These are phyloP conservation scores for Euptelea pleiosperma DNA, from an alignment of 164 flowering plant genomes.

Conservation along the genomic window DNA sequence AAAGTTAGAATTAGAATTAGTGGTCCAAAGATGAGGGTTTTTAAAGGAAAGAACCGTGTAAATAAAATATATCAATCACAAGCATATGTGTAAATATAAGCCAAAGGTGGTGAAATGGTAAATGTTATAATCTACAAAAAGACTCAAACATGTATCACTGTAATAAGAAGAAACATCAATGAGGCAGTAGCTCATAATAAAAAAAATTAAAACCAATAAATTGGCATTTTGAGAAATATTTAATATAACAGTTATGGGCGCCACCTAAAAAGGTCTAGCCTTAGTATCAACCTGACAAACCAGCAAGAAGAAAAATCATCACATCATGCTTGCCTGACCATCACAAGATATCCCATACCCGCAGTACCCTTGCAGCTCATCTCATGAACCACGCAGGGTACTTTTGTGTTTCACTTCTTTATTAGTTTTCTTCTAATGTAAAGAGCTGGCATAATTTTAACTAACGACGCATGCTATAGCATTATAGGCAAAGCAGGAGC, in stretches of 20 bases:
- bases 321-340: not conserved
- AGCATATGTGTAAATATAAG: no score
- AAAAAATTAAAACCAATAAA: no score
- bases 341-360: slow-evolving; percentile 1
- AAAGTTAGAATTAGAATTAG: not conserved
- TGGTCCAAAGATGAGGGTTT: not conserved
- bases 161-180: no score
- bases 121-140: no score
- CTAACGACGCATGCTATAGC: not conserved
- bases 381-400: not conserved
- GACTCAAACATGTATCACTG: no score
- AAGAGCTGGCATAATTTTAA: not conserved
- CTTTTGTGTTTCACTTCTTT: not conserved
- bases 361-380: not conserved
- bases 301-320: not conserved
- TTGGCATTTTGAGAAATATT: no score
- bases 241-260: no score
- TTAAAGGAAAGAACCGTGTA: not conserved
- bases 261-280: no score
- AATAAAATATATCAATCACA: not conserved
- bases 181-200: no score
- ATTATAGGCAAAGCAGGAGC: not conserved
- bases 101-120: no score
- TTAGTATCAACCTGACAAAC: no score
- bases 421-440: not conserved